Evolutionary conservation across 164 flowering plant genomes (phyloP).

Genomic region (Vitis riparia): DNA sequence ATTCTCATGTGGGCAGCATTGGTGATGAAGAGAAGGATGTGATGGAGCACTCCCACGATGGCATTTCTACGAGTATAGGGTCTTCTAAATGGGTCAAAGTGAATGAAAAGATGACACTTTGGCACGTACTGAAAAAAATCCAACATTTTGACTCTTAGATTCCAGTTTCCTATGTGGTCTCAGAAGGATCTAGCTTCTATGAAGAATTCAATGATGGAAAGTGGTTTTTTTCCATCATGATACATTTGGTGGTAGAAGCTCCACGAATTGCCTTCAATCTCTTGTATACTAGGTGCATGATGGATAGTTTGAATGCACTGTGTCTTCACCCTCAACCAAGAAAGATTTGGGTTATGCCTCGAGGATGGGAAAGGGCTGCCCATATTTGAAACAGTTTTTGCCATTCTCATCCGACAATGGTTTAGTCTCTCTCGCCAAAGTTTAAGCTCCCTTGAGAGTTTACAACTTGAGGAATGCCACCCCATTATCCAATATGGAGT

Average conservation of each 20-base stretch:
- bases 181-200: conserved; percentile 68
- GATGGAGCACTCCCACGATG: conserved; percentile 13
- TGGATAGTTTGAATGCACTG: too few species aligned
- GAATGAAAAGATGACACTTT: conserved; percentile 69
- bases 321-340: not conserved
- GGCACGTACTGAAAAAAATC: conserved; percentile 56
- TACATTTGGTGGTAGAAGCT: too few species aligned
- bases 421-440: too few species aligned
- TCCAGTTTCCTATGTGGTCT: conserved; percentile 87
- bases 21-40: conserved; percentile 45
- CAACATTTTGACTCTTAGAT: conserved; percentile 68
- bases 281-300: too few species aligned
- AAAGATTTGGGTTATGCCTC: too few species aligned
- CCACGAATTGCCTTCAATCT: too few species aligned
- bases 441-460: too few species aligned
- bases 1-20: conserved; percentile 43
- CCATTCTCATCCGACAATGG: too few species aligned
- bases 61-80: conserved; percentile 32
- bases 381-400: too few species aligned
- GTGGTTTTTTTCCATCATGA: conserved; percentile 28
- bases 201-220: conserved; percentile 41
- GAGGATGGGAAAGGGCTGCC: too few species aligned
- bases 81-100: conserved; percentile 21
- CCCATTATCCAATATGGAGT: too few species aligned
- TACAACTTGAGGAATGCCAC: too few species aligned